Conservation (phyloP, 2,329 filamentous ascomycete genomes). For the Apiospora saccharicola region DNA sequence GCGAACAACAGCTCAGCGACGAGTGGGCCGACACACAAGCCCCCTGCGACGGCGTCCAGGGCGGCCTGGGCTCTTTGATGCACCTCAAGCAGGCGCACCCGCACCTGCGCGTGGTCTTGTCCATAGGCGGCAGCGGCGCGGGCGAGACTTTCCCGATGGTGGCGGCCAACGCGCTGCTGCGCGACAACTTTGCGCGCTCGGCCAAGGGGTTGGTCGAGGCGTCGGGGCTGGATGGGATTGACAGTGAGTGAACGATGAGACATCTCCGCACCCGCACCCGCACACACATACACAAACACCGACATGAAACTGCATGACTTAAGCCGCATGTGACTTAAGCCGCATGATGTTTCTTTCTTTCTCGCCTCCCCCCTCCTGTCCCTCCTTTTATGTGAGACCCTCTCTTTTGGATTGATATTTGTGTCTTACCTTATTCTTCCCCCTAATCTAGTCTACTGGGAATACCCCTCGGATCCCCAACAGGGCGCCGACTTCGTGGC, state of each 20-base stretch:
- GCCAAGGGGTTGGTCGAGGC: slow-evolving; percentile 72
- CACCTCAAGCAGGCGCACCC: slow-evolving; percentile 75
- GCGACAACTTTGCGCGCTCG: slow-evolving; percentile 75
- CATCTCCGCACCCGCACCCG: background rate
- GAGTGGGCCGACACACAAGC: slow-evolving; percentile 79
- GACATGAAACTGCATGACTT: background rate
- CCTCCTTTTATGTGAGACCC: background rate
- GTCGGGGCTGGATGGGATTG: slow-evolving; percentile 77
- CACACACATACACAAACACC: background rate
- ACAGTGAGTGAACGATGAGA: slow-evolving; percentile 59
- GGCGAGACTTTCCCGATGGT: slow-evolving; percentile 70
- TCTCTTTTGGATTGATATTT: background rate
- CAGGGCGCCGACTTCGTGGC: slow-evolving; percentile 76
- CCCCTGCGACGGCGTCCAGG: slow-evolving; percentile 74
- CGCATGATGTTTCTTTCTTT: background rate
- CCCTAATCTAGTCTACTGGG: slow-evolving; percentile 73
- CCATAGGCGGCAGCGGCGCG: slow-evolving; percentile 73
- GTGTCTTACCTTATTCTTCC: too few relatives aligned
- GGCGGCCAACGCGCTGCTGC: slow-evolving; percentile 63
- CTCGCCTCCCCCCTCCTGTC: background rate
- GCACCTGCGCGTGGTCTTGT: slow-evolving; percentile 78
- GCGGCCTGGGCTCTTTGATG: slow-evolving; percentile 77
- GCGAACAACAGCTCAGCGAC: slow-evolving; percentile 70
- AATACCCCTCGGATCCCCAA: slow-evolving; percentile 71
- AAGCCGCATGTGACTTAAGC: too few relatives aligned